Evolutionary conservation across 2,329 filamentous ascomycete genomes (phyloP).

Genomic region (Ramularia endophylla): DNA sequence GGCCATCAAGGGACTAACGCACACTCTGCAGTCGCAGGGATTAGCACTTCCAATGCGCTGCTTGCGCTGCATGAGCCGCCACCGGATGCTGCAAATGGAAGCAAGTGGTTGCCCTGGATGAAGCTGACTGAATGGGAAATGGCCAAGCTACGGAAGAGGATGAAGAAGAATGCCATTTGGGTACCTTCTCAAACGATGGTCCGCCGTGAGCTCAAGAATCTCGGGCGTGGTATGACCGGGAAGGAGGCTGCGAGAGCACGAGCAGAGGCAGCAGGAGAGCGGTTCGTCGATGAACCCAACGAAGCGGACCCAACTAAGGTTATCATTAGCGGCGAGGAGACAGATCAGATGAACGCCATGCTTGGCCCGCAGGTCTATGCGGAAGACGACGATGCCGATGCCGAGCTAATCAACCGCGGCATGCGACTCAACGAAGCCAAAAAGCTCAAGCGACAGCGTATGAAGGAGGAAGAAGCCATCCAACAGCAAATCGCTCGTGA

Average conservation of each 20-base stretch:
- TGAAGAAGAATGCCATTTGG: slow-evolving; percentile 91
- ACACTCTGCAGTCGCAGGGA: slow-evolving; percentile 49
- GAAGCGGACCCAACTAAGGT: slow-evolving; percentile 32
- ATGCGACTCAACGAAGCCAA: slow-evolving; percentile 76
- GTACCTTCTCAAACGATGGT: slow-evolving; percentile 82
- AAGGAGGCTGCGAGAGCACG: slow-evolving; percentile 44
- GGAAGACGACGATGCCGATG: slow-evolving; percentile 48
- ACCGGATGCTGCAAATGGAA: slow-evolving; percentile 53
- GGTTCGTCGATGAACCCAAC: slow-evolving; percentile 55
- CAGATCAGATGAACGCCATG: slow-evolving; percentile 28
- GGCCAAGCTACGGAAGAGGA: slow-evolving; percentile 69
- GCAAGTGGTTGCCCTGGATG: slow-evolving; percentile 57
- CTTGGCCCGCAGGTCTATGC: slow-evolving; percentile 26
- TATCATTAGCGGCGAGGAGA: slow-evolving; percentile 28
- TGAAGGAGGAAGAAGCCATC: slow-evolving; percentile 43
- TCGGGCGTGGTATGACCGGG: slow-evolving; percentile 51
- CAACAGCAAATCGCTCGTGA: slow-evolving; percentile 30
- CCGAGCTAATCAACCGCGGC: slow-evolving; percentile 62
- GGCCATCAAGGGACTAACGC: slow-evolving; percentile 48
- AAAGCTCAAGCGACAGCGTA: slow-evolving; percentile 62
- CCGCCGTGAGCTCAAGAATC: slow-evolving; percentile 64
- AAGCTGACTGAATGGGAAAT: slow-evolving; percentile 62
- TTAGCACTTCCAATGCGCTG: slow-evolving; percentile 57
- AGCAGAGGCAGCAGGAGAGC: slow-evolving; percentile 59
- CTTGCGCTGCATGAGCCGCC: slow-evolving; percentile 55